These are phyloP conservation scores for Malassezia dermatis DNA, from an alignment of 1,284 basidiomycete genomes.

Conservation along the genomic window DNA sequence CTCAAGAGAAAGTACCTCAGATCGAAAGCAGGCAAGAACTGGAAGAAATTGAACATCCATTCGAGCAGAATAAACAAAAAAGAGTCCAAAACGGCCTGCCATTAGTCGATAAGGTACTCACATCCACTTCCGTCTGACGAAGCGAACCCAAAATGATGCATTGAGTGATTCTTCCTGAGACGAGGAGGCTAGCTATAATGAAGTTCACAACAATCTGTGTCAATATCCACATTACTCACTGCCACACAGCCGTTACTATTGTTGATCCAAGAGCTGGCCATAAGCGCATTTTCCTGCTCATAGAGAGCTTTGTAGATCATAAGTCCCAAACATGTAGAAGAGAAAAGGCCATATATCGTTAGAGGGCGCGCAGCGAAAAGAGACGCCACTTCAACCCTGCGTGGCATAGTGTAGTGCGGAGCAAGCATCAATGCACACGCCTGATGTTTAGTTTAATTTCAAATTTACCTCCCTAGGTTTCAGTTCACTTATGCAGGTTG, in stretches of 20 bases:
- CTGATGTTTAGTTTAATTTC: not conserved
- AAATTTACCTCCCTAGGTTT: not conserved
- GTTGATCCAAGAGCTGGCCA: conserved; percentile 80
- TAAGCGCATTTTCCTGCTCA: conserved; percentile 83
- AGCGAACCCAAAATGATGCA: conserved; percentile 83
- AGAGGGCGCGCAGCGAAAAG: conserved; percentile 12
- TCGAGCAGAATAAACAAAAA: not conserved
- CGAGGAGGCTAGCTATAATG: conserved; percentile 64
- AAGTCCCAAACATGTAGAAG: conserved; percentile 20
- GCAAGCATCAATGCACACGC: not conserved
- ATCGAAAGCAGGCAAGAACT: not conserved
- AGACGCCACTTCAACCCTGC: not conserved
- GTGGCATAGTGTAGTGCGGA: conserved; percentile 1
- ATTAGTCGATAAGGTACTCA: conserved; percentile 47
- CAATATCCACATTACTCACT: conserved; percentile 9
- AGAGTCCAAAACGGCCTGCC: not conserved
- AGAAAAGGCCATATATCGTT: conserved; percentile 28
- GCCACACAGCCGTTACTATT: conserved; percentile 61
- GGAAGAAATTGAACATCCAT: not conserved
- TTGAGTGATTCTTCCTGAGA: conserved; percentile 68
- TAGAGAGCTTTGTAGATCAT: conserved; percentile 59
- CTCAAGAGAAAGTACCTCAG: conserved; percentile 56
- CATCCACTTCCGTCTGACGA: conserved; percentile 81
- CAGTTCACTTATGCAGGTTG: not conserved
- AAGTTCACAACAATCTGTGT: conserved; percentile 87